These are phyloP conservation scores for Magnolia sinica DNA, from an alignment of 164 flowering plant genomes.

Conservation along the genomic window DNA sequence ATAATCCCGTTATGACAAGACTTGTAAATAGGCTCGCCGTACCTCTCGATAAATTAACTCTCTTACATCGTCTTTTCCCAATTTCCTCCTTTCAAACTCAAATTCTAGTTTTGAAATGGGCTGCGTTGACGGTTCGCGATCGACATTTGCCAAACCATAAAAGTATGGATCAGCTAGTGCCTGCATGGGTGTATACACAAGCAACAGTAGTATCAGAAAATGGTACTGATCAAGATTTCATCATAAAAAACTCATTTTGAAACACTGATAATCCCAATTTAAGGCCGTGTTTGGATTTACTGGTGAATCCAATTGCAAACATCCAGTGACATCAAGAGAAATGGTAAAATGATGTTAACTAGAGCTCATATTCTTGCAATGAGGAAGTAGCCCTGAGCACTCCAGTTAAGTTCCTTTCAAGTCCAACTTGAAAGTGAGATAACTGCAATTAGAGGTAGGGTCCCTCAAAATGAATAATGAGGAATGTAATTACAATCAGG, in stretches of 20 bases:
- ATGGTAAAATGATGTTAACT: no score
- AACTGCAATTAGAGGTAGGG: not conserved
- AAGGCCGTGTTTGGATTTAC: no score
- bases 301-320: no score
- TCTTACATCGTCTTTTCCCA: conserved; percentile 79
- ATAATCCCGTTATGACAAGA: not conserved
- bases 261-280: no score
- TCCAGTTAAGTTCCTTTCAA: not conserved
- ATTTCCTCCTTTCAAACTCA: conserved; percentile 86
- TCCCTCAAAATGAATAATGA: not conserved
- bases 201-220: conserved; percentile 16
- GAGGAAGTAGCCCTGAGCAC: not conserved
- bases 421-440: not conserved
- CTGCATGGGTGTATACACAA: conserved; percentile 32
- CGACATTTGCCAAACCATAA: conserved; percentile 64
- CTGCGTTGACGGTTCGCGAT: conserved; percentile 70
- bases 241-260: no score
- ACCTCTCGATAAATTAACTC: conserved; percentile 96
- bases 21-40: conserved; percentile 4
- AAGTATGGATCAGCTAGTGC: conserved; percentile 93
- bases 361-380: no score
- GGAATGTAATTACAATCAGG: no score
- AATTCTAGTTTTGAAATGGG: conserved; percentile 91
- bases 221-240: not conserved
- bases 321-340: no score